A percentile compares a stretch with the other conserved stretches of the same genome.
Conservation (phyloP, 106 monocot species). For the Dioscorea alata region DNA sequence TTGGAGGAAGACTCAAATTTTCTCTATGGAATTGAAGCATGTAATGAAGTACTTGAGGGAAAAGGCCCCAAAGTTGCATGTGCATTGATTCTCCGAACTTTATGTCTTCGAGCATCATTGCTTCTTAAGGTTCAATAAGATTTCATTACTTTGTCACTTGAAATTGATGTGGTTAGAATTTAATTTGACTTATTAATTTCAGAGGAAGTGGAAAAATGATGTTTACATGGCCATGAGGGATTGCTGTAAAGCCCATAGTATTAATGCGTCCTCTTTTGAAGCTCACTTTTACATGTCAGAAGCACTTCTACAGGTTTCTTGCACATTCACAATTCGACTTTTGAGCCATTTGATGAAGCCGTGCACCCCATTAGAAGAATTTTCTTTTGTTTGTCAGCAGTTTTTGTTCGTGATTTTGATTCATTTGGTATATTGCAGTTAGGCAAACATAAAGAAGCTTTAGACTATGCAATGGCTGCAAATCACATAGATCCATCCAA, state of each 20-base stretch:
- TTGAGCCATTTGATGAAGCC: background rate
- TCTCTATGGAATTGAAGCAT: constrained; percentile 78
- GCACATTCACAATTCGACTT: background rate
- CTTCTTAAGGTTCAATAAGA: constrained; percentile 70
- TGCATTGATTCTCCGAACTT: constrained; percentile 56
- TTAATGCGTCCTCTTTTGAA: constrained; percentile 55
- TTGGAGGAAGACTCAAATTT: constrained; percentile 51
- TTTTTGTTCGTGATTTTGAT: too few relatives aligned
- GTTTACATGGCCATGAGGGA: constrained; percentile 89
- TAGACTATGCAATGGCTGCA: constrained; percentile 55
- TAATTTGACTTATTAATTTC: constrained; percentile 28
- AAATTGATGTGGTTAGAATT: background rate
- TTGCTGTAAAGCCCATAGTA: constrained; percentile 62
- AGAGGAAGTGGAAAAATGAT: constrained; percentile 99
- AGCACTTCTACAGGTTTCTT: constrained; percentile 70
- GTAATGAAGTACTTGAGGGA: constrained; percentile 77
- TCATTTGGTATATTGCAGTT: constrained; percentile 34
- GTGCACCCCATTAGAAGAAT: too few relatives aligned
- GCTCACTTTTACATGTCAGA: constrained; percentile 77
- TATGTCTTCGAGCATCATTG: constrained; percentile 85
- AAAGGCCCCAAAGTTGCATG: constrained; percentile 48
- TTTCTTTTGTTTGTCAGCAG: too few relatives aligned
- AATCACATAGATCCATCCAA: constrained; percentile 33
- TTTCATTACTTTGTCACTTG: constrained; percentile 4
- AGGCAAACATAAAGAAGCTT: constrained; percentile 55